Base-by-base conservation (phyloP, 129 eudicot species). In the Apium graveolens region DNA sequence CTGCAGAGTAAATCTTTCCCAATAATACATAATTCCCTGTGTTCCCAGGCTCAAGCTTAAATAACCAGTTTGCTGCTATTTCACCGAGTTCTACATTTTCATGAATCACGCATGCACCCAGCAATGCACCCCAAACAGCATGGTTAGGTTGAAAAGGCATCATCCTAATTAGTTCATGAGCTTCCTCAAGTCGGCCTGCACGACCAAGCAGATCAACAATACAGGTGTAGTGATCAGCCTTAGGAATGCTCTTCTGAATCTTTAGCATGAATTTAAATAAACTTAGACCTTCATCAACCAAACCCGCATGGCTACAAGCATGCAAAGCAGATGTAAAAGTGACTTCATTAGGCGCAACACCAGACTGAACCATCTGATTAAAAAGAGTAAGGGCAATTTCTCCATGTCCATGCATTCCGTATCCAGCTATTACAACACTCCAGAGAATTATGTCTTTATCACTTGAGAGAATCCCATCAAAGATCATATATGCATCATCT, bases 171-270 rank as follows among this genome's bases (percentile, higher is more conserved):
- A 91, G 76, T 74, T 82, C 83, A 79, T 82, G 73, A 20, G 97
- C 98, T 78, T 93, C 96, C 26, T 88, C 83, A 29, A 93, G 87
- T 74, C 96, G 86, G 75, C 87, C 93, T 1, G 97, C 91, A 69
- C 97, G 93, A 76, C 98, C 97, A 79, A 93, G 89, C 80, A 93
- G 93, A 82, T 93, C 98, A 35, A 93, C 87, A 17, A 93, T 84
- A 79, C 98, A 93, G 16, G 93, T 85, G 77, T 89, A 93, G 76
- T 91, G 96, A 49, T 86, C 80, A 11, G 84, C 78, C 53, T 81
- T 74, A 9, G 93, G 89, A 73, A 80, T 78, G 26, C 72, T 78
- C 73, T 82, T 77, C 29, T 75, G 55, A 37, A 76, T 82, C 79
- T 68, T 44, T 31, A 83, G 81, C 91, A 93, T 86, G 79, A 82